Evolutionary conservation across 2,329 filamentous ascomycete genomes (phyloP).

Genomic region (Penicillium sp.): DNA sequence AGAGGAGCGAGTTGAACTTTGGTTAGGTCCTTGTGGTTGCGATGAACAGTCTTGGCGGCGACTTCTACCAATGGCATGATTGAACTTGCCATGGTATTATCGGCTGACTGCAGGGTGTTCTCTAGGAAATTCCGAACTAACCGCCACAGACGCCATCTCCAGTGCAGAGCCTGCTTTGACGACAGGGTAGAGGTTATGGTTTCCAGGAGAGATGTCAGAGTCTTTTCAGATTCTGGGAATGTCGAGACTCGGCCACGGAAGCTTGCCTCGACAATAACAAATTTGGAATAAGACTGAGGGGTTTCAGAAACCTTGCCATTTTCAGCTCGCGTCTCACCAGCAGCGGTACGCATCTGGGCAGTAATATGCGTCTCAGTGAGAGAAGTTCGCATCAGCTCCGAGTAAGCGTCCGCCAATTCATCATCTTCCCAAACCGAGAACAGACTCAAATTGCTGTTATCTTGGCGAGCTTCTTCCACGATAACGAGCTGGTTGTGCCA

Average conservation of each 20-base stretch:
- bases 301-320: conserved; percentile 30
- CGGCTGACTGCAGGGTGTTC: conserved; percentile 27
- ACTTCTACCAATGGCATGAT: conserved; percentile 27
- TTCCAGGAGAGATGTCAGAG: conserved; percentile 28
- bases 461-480: conserved; percentile 36
- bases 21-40: conserved; percentile 29
- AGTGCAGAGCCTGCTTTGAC: conserved; percentile 34
- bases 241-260: conserved; percentile 29
- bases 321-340: conserved; percentile 28
- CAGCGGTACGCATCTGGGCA: conserved; percentile 34
- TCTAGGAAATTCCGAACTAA: conserved; percentile 36
- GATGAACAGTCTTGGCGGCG: conserved; percentile 32
- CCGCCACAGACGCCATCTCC: conserved; percentile 46
- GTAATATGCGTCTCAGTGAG: conserved; percentile 31
- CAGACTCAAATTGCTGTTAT: conserved; percentile 20
- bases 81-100: conserved; percentile 22
- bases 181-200: conserved; percentile 32
- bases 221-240: conserved; percentile 26
- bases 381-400: conserved; percentile 34
- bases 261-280: conserved; percentile 40
- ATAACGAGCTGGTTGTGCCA: conserved; percentile 44
- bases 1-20: conserved; percentile 29
- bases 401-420: conserved; percentile 41
- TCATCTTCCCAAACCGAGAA: conserved; percentile 50
- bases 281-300: conserved; percentile 34